Percentiles rank a stretch among this genome's conserved stretches.
phyloP scores from a whole-genome alignment of 176 grass and related monocot genomes.

The Thalia dealbata region DNA sequence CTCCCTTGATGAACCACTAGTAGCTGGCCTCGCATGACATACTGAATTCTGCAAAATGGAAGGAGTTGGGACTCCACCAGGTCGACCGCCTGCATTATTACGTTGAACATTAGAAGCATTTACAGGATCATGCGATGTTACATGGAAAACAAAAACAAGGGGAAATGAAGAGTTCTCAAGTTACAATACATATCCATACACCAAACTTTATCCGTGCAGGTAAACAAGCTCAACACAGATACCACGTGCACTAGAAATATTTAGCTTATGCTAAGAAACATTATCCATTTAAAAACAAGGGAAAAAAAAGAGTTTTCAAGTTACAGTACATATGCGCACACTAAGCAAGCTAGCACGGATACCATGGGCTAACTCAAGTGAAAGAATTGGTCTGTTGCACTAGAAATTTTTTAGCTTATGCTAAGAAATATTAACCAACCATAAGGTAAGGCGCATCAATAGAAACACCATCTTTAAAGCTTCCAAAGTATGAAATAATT shows the following conservation, averaged over 20 bases:
- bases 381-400: no score
- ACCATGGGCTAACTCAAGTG: no score
- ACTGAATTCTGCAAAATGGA: conserved; percentile 27
- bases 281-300: no score
- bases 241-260: no score
- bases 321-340: no score
- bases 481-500: background rate
- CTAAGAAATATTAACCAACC: no score
- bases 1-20: conserved; percentile 61
- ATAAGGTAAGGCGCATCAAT: background rate
- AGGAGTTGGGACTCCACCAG: conserved; percentile 12
- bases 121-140: background rate
- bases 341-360: no score
- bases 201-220: background rate
- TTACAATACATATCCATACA: background rate
- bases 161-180: background rate
- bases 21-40: conserved; percentile 30
- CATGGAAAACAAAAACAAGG: background rate
- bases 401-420: no score
- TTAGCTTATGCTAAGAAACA: no score
- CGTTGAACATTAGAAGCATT: conserved; percentile 14
- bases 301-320: no score
- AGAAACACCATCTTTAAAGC: background rate
- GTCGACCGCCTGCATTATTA: conserved; percentile 20
- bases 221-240: background rate